Conservation (phyloP, 495 filamentous ascomycete genomes). For the Hyaloscypha hepaticicola region DNA sequence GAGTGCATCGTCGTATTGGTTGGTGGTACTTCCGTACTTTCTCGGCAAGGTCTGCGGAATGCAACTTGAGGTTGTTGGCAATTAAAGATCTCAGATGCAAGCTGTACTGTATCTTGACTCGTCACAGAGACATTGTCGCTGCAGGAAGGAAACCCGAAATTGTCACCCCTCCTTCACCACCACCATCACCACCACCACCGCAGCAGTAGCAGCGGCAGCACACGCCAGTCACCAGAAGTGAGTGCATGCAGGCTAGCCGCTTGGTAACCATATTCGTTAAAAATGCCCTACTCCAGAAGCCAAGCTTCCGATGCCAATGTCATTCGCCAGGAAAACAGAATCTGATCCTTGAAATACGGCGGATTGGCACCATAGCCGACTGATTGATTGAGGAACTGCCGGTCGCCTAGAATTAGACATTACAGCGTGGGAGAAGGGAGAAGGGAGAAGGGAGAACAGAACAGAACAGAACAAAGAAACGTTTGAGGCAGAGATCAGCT, state of each 20-base stretch:
- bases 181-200: neutral
- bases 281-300: neutral
- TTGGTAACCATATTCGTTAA: neutral
- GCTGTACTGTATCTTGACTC: neutral
- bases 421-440: neutral
- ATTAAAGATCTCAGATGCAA: neutral
- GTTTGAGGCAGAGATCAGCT: too few relatives aligned
- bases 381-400: neutral
- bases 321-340: neutral
- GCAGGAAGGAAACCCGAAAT: neutral
- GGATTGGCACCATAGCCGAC: neutral
- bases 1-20: too few relatives aligned
- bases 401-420: neutral
- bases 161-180: neutral
- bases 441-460: too few relatives aligned
- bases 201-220: neutral
- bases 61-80: neutral
- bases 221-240: neutral
- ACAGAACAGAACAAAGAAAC: neutral
- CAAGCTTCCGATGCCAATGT: neutral
- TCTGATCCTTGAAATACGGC: neutral
- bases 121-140: neutral
- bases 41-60: too few relatives aligned
- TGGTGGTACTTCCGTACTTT: too few relatives aligned
- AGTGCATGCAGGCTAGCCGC: neutral